Percentiles rank a stretch among this genome's conserved stretches.
Conservation (phyloP, 78 protist species). For the Dictyostelium citrinum region DNA sequence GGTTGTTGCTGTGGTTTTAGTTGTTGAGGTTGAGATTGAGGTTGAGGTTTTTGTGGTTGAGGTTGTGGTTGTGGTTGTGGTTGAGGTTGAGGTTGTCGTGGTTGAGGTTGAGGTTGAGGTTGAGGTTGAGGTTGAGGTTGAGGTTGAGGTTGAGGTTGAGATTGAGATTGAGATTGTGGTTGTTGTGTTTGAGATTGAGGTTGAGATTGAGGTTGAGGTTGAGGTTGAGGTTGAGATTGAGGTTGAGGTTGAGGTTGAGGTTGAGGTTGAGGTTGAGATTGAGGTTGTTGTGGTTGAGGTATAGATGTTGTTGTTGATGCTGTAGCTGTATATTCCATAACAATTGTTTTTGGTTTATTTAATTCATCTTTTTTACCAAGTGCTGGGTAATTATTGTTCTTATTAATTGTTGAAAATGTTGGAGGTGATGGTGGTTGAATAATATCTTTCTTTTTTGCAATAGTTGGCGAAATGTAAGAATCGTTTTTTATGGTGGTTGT, state of each 20-base stretch:
- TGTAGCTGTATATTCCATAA: background rate
- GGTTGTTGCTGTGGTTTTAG: background rate
- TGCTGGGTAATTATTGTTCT: background rate
- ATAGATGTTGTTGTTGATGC: background rate
- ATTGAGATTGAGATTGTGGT: background rate
- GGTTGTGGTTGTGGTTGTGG: background rate
- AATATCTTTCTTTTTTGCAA: background rate
- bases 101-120: background rate
- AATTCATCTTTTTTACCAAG: background rate
- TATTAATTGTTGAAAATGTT: background rate
- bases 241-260: background rate
- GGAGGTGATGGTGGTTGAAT: constrained; percentile 44
- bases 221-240: background rate
- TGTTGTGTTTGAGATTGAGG: background rate
- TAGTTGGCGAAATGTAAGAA: background rate
- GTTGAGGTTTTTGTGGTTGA: background rate
- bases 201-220: background rate
- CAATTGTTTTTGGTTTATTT: background rate
- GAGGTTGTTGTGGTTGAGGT: too few relatives aligned
- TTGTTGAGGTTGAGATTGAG: background rate
- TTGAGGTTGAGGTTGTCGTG: background rate
- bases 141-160: background rate
- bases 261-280: background rate
- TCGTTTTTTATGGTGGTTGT: background rate
- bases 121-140: background rate